Percentiles rank a stretch among this genome's conserved stretches.
Evolutionary conservation across 202 grass and related monocot species (phyloP).

Genomic region (Setaria viridis): DNA sequence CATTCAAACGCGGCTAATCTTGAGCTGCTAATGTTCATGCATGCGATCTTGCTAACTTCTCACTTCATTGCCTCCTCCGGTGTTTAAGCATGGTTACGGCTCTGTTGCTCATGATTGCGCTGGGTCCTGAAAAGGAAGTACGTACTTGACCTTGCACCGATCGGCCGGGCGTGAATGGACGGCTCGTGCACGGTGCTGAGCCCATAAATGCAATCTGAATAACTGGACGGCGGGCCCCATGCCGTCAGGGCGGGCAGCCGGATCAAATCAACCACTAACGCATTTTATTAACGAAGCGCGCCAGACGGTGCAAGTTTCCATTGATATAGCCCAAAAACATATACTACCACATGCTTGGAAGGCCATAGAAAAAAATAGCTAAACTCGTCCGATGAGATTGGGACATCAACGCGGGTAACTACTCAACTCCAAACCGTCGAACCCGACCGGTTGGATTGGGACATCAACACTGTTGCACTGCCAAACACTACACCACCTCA

Average conservation of each 20-base stretch:
- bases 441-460: no score
- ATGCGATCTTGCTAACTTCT: not conserved
- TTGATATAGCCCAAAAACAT: no score
- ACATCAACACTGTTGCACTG: no score
- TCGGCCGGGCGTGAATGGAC: not conserved
- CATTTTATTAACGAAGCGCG: no score
- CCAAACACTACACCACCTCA: no score
- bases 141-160: conserved; percentile 5
- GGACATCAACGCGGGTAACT: no score
- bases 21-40: not conserved
- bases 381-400: no score
- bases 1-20: not conserved
- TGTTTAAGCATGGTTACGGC: not conserved
- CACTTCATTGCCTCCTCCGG: not conserved
- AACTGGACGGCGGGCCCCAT: not conserved
- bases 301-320: no score
- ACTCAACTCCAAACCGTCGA: no score
- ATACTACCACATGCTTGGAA: no score
- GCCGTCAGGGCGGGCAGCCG: not conserved
- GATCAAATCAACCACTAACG: not conserved
- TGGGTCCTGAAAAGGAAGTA: not conserved
- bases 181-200: not conserved
- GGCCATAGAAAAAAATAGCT: no score
- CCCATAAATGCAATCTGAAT: not conserved
- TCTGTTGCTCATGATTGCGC: not conserved